Evolutionary conservation across 2,329 filamentous ascomycete species (phyloP), one percentile per base, ranked within the genome.

Genomic region (Ploettnerulaceae sp.): DNA sequence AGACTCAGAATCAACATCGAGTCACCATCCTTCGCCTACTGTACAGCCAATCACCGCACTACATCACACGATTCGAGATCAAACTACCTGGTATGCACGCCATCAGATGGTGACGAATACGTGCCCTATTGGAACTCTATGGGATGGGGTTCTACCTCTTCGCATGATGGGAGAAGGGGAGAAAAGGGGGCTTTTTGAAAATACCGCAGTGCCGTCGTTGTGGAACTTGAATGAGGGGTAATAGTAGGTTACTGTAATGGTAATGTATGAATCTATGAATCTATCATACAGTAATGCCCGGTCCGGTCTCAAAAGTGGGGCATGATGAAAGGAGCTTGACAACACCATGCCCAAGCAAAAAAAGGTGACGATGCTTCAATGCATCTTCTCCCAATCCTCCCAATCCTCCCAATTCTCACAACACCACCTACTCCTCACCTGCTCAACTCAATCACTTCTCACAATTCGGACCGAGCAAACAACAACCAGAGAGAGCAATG

Each of bases 331-430:
- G 14, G 43, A 17, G 28, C 21, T 26, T 21, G 31, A 47, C 47
- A 53, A 53, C 44, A 49, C 44, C 47, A 49, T 12, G n/a, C n/a
- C 29, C 36, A n/a, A n/a, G n/a, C n/a, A n/a, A n/a, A 22, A 34
- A 36, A 47, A 44, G 31, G 48, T 41, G 37, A 51, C 39, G 48
- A 47, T 51, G 39, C 20, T 36, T 21, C 20, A 8, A 14, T n/a
- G n/a, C n/a, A 24, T 15, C 20, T 14, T 4, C 20, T 38, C 14
- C 11, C 17, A 32, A 31, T 12, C 15, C 18, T 29, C 8, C 26
- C 26, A 15, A 6, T 32, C 14, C 14, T 28, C 21, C n/a, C n/a
- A n/a, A n/a, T n/a, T n/a, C n/a, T n/a, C n/a, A n/a, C n/a, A n/a
- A 26, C 24, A 31, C 15, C 41, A 21, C 41, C 32, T 28, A 22